Percentiles rank a stretch among this genome's conserved stretches.
Conservation (phyloP, 176 grass and related monocot species). For the Oryza officinalis region DNA sequence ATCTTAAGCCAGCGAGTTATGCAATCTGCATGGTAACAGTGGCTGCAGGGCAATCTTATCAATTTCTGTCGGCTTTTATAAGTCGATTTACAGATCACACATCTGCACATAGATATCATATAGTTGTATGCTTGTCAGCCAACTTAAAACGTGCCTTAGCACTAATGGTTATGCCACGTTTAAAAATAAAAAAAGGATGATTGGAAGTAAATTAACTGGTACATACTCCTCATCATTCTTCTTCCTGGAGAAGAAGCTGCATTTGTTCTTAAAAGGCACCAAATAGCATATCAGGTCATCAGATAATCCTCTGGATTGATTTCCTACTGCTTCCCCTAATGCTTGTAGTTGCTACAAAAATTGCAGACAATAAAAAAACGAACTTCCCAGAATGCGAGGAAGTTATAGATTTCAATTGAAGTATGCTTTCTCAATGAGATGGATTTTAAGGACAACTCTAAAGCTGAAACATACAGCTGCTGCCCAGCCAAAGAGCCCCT, state of each 20-base stretch:
- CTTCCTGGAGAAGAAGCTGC: constrained; percentile 64
- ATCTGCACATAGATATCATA: constrained; percentile 50
- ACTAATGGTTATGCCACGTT: not conserved
- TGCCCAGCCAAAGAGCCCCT: not conserved
- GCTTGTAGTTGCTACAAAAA: constrained; percentile 73
- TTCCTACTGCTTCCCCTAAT: constrained; percentile 69
- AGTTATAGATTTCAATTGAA: constrained; percentile 2
- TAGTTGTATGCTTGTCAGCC: constrained; percentile 2
- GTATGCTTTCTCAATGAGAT: not conserved
- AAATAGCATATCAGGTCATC: constrained; percentile 81
- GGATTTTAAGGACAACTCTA: not conserved
- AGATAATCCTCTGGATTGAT: constrained; percentile 73
- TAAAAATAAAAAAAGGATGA: not conserved
- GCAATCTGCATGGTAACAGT: constrained; percentile 69
- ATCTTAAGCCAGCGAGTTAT: constrained; percentile 80
- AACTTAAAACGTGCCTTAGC: not conserved
- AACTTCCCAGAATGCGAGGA: constrained; percentile 1
- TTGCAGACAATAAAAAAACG: constrained; percentile 22
- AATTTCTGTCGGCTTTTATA: constrained; percentile 60
- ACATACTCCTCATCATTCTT: constrained; percentile 63
- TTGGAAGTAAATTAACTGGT: constrained; percentile 7
- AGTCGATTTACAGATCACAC: constrained; percentile 62
- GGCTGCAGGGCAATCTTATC: constrained; percentile 72
- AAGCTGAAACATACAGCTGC: not conserved
- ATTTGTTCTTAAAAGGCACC: constrained; percentile 49